These are phyloP conservation scores for Cyberlindnera lachancei DNA, from an alignment of 805 yeast species.

Conservation along the genomic window DNA sequence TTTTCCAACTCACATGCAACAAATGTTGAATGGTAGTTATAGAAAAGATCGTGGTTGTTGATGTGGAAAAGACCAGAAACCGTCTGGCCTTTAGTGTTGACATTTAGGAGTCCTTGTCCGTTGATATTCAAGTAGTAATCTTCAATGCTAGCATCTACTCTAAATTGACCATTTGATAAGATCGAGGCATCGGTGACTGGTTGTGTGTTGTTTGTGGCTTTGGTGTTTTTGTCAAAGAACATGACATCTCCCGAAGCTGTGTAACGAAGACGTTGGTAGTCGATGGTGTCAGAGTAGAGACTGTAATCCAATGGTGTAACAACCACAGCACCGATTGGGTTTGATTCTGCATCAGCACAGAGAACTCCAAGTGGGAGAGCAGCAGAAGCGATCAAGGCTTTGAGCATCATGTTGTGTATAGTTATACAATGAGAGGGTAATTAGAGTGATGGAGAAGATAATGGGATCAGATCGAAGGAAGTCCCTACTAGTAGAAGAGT, in stretches of 20 bases:
- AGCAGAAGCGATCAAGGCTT: neutral
- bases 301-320: conserved; percentile 16
- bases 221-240: conserved; percentile 9
- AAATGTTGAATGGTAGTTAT: conserved; percentile 15
- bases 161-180: conserved; percentile 9
- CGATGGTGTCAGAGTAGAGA: conserved; percentile 12
- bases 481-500: no score
- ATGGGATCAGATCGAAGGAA: no score
- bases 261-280: conserved; percentile 12
- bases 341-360: conserved; percentile 1
- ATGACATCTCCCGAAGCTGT: conserved; percentile 8
- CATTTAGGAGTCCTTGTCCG: conserved; percentile 10
- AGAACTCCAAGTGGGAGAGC: neutral
- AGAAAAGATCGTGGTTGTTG: conserved; percentile 7
- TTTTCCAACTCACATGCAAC: conserved; percentile 14
- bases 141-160: conserved; percentile 1
- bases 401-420: no score
- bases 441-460: no score
- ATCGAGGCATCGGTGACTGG: conserved; percentile 9
- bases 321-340: conserved; percentile 12
- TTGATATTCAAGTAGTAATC: conserved; percentile 8
- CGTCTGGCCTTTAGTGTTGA: conserved; percentile 3
- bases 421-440: no score
- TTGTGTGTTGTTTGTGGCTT: conserved; percentile 4
- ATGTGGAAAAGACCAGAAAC: conserved; percentile 14